These are phyloP conservation scores for Arctium lappa DNA, from an alignment of 129 eudicot species.

Conservation along the genomic window DNA sequence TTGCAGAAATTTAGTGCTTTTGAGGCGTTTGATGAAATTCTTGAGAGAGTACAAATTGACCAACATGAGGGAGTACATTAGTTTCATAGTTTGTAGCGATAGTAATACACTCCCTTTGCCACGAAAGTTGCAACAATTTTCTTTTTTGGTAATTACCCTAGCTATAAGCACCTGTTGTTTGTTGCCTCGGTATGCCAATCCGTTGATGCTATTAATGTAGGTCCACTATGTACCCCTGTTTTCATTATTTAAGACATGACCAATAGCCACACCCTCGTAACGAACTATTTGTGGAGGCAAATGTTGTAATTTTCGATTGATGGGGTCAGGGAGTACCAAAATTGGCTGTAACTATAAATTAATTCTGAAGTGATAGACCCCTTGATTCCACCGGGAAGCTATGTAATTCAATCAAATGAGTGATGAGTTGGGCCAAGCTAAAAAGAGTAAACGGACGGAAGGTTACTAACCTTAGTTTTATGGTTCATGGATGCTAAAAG, in stretches of 20 bases:
- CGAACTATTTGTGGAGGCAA: not conserved
- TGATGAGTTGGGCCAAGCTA: not conserved
- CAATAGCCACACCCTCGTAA: not conserved
- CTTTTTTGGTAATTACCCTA: not conserved
- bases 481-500: not conserved
- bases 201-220: not conserved
- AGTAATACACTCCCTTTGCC: not conserved
- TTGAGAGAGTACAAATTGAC: not conserved
- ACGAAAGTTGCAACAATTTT: not conserved
- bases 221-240: not conserved
- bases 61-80: not conserved
- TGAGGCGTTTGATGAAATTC: slow-evolving; percentile 14
- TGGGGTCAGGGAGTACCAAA: not conserved
- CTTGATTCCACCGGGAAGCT: not conserved
- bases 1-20: not conserved
- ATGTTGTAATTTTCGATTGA: not conserved
- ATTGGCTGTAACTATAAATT: not conserved
- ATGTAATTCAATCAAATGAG: not conserved
- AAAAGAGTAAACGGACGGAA: too few relatives aligned
- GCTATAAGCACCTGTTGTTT: not conserved
- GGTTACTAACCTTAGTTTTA: not conserved
- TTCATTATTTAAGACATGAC: not conserved
- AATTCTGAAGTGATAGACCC: not conserved
- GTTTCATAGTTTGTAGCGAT: not conserved
- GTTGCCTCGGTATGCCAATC: not conserved